phyloP scores from a whole-genome alignment of 352 stramenopile genomes.

The Phytophthora tentaculata region DNA sequence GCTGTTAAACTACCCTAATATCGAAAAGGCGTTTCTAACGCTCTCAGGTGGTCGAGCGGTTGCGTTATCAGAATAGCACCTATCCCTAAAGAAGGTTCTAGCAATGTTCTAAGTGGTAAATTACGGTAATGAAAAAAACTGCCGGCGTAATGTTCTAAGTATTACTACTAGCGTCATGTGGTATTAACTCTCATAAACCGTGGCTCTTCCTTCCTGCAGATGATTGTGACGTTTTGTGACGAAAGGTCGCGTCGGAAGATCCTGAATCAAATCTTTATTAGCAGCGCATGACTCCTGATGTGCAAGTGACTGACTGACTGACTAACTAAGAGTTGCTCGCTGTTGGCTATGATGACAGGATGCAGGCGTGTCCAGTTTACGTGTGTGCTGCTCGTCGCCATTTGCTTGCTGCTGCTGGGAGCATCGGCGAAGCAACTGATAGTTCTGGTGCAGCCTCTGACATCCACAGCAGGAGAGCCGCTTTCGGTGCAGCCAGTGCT shows the following conservation, averaged over 20 bases:
- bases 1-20: too few relatives aligned
- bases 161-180: too few relatives aligned
- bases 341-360: conserved; percentile 36
- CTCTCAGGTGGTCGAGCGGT: too few relatives aligned
- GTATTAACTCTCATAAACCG: too few relatives aligned
- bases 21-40: too few relatives aligned
- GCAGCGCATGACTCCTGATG: conserved; percentile 22
- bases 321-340: conserved; percentile 3
- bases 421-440: conserved; percentile 46
- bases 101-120: too few relatives aligned
- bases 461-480: conserved; percentile 64
- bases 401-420: conserved; percentile 11
- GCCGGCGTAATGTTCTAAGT: too few relatives aligned
- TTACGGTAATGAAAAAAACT: too few relatives aligned
- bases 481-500: conserved; percentile 70
- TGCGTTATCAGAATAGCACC: too few relatives aligned
- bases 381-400: conserved; percentile 7
- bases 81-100: too few relatives aligned
- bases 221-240: conserved; percentile 3
- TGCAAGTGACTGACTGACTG: conserved; percentile 18
- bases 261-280: conserved; percentile 36
- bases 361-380: conserved; percentile 11
- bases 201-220: too few relatives aligned
- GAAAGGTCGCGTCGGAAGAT: conserved; percentile 42
- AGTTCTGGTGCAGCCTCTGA: conserved; percentile 73